phyloP scores from a whole-genome alignment of 768 basidiomycete genomes.

The Coprinopsis sp. region DNA sequence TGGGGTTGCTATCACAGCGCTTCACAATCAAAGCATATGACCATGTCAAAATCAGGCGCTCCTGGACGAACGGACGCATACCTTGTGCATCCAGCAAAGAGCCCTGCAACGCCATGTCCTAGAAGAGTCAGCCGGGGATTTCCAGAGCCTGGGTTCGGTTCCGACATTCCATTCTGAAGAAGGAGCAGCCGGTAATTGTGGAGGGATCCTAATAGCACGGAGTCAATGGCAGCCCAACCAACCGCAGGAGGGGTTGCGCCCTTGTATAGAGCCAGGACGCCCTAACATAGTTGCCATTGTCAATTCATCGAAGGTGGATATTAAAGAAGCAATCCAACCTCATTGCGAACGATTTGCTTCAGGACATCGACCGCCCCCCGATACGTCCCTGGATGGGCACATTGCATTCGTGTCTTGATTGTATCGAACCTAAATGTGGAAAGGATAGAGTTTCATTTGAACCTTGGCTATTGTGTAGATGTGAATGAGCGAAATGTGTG shows the following conservation, averaged over 20 bases:
- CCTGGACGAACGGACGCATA: constrained; percentile 19
- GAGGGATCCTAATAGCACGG: constrained; percentile 61
- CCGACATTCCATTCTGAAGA: constrained; percentile 49
- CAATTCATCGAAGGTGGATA: neutral
- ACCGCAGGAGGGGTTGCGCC: constrained; percentile 69
- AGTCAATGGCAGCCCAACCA: constrained; percentile 72
- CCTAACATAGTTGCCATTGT: constrained; percentile 31
- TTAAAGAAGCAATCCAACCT: constrained; percentile 36
- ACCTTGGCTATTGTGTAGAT: too few species aligned
- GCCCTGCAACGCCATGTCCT: constrained; percentile 63
- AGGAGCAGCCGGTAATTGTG: constrained; percentile 69
- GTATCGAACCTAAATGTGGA: constrained; percentile 54
- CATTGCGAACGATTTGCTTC: constrained; percentile 51
- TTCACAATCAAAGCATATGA: neutral
- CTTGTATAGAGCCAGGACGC: constrained; percentile 64
- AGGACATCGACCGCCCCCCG: constrained; percentile 58
- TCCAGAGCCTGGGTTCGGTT: constrained; percentile 39
- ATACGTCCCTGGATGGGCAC: constrained; percentile 60
- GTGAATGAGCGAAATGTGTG: too few species aligned
- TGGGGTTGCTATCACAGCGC: constrained; percentile 68
- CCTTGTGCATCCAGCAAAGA: constrained; percentile 69
- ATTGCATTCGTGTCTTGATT: constrained; percentile 69
- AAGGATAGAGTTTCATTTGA: constrained; percentile 6
- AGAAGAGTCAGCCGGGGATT: constrained; percentile 51
- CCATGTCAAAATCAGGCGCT: neutral